Base-by-base conservation (phyloP, 768 basidiomycete genomes). In the Mycena leptocephala region DNA sequence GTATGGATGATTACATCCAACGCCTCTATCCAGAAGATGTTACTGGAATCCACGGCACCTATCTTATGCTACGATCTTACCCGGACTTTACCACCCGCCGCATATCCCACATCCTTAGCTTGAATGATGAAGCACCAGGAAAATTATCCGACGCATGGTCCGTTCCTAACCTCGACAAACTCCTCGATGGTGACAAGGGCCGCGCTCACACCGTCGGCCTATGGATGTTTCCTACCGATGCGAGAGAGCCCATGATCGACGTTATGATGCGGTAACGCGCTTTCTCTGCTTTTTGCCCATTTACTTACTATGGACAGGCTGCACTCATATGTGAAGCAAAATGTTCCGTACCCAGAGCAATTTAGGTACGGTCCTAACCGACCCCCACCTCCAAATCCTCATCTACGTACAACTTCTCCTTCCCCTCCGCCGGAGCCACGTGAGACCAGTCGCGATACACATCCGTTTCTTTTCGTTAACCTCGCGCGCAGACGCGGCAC, bases 11-110 rank as follows among this genome's bases (percentile, higher is more conserved):
- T 81, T 95, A 95, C 81, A 90, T 93, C 70, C 92, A 94, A 74
- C 89, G 90, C 39, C 87, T 96, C 56, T 92, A 93, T 82, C 94
- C 95, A 35, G 95, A 96, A 86, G 95, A 96, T 85, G 91, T 92
- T 74, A 88, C 95, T 76, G 89, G 90, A 76, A 83, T 86, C 22
- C 89, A 90, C 53, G 93, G 92, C 68, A 90, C 87, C 79, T 94
- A 93, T 83, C 87, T 95, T 73, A 94, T 95, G 88, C 90, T 94
- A 79, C 91, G 93, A 75, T 92, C 92, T 75, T 95, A 92, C 82
- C 92, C 94, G 64, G 90, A 93, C 73, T 95, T 90, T 81, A 93
- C 94, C 24, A 83, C 82, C 66, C 86, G 85, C 75, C 85, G 92
- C 74, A 83, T 92, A 55, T 83, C 86, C 41, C 80, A 83, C 18